These are phyloP conservation scores for Sugiyamaella valdiviana DNA, from an alignment of 805 yeast species.

Conservation along the genomic window DNA sequence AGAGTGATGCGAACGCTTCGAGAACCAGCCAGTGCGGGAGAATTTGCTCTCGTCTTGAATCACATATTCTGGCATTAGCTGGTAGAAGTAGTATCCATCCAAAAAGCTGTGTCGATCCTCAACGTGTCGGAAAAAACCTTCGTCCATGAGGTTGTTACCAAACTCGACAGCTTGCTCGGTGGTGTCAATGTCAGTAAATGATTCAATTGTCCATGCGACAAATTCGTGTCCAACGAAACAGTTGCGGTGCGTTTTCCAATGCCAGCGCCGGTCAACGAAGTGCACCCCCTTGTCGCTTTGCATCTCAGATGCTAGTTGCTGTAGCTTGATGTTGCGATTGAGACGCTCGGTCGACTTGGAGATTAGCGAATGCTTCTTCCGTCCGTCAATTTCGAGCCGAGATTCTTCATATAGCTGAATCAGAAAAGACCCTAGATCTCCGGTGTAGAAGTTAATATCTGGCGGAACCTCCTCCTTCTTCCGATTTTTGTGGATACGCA, in stretches of 20 bases:
- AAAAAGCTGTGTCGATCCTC: conserved; percentile 74
- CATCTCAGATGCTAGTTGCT: conserved; percentile 55
- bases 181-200: conserved; percentile 70
- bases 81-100: conserved; percentile 91
- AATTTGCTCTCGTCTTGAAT: conserved; percentile 13
- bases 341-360: conserved; percentile 33
- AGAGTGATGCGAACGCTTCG: conserved; percentile 11
- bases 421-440: conserved; percentile 65
- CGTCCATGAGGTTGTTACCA: conserved; percentile 72
- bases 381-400: conserved; percentile 22
- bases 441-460: conserved; percentile 82
- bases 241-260: conserved; percentile 66
- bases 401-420: conserved; percentile 43
- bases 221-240: conserved; percentile 83
- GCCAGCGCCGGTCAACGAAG: conserved; percentile 84
- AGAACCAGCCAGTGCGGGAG: conserved; percentile 24
- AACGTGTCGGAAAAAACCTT: conserved; percentile 72
- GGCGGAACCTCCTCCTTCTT: conserved; percentile 50
- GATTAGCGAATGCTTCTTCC: conserved; percentile 36
- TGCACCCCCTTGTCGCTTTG: conserved; percentile 60
- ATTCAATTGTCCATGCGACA: conserved; percentile 77
- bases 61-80: conserved; percentile 51
- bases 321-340: conserved; percentile 44
- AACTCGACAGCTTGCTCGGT: conserved; percentile 76
- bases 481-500: conserved; percentile 27